Percentiles rank a stretch among this genome's conserved stretches.
These are phyloP conservation scores for Apostasia ramifera DNA, from an alignment of 106 monocot species.

Conservation along the genomic window DNA sequence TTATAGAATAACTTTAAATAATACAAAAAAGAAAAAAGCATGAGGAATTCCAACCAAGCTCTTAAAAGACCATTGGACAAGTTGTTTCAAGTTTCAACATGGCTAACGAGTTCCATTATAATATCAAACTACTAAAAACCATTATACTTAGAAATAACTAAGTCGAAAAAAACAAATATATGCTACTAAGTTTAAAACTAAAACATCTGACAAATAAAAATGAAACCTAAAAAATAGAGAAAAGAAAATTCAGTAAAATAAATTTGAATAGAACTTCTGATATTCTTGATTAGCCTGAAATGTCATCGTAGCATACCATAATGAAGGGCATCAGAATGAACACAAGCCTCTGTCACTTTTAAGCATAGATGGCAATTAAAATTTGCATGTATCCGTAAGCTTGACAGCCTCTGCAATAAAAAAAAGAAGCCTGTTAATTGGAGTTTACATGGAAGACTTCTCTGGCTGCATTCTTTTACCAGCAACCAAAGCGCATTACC, in stretches of 20 bases:
- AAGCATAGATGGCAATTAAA: conserved; percentile 92
- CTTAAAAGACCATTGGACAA: background rate
- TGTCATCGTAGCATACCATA: conserved; percentile 50
- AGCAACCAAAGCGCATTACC: background rate
- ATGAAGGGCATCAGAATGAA: conserved; percentile 59
- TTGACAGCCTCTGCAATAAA: conserved; percentile 74
- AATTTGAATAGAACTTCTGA: background rate
- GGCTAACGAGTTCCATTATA: background rate
- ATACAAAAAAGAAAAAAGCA: conserved; percentile 3
- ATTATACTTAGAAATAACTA: background rate
- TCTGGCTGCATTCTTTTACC: background rate
- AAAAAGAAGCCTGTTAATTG: background rate
- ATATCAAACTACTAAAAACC: background rate
- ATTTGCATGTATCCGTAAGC: conserved; percentile 70
- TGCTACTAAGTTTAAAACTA: background rate
- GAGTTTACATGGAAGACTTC: background rate
- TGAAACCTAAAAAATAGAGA: background rate
- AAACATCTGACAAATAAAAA: background rate
- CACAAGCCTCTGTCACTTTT: conserved; percentile 79
- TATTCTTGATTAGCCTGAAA: background rate
- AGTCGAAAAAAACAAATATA: background rate
- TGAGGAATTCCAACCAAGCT: background rate
- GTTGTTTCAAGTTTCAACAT: background rate
- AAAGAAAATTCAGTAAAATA: background rate
- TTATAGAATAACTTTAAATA: no score